A percentile compares a stretch with the other conserved stretches of the same genome.
phyloP scores from a whole-genome alignment of 371 early-diverging fungal species.

The Haplosporangium sp. region DNA sequence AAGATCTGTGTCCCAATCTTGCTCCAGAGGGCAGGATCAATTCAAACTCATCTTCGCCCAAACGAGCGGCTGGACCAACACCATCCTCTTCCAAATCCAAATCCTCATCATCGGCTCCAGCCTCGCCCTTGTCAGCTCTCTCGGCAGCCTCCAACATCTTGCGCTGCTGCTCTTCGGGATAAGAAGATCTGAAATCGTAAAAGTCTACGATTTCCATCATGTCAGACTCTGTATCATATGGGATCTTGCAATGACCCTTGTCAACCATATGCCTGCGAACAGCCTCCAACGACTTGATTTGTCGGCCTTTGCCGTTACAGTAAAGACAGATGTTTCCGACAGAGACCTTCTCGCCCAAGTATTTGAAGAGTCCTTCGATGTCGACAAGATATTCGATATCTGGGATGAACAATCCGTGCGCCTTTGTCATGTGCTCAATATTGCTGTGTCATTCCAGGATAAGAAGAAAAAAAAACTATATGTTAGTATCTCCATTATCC shows the following conservation, averaged over 20 bases:
- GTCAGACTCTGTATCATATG: slow-evolving; percentile 92
- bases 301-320: slow-evolving; percentile 93
- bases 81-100: slow-evolving; percentile 66
- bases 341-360: slow-evolving; percentile 94
- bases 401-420: slow-evolving; percentile 96
- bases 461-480: not conserved
- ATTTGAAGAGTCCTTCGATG: slow-evolving; percentile 86
- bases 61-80: slow-evolving; percentile 55
- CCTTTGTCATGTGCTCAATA: slow-evolving; percentile 90
- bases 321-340: slow-evolving; percentile 94
- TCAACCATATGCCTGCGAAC: slow-evolving; percentile 96
- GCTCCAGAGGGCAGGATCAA: slow-evolving; percentile 88
- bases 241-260: slow-evolving; percentile 95
- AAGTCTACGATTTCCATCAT: slow-evolving; percentile 91
- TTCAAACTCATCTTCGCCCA: slow-evolving; percentile 81
- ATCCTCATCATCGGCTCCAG: slow-evolving; percentile 48
- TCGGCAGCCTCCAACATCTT: slow-evolving; percentile 52
- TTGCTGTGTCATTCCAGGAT: slow-evolving; percentile 57
- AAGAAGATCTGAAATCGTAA: slow-evolving; percentile 89
- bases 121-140: slow-evolving; percentile 35
- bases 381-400: slow-evolving; percentile 94
- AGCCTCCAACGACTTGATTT: slow-evolving; percentile 87
- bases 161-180: slow-evolving; percentile 65
- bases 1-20: slow-evolving; percentile 86
- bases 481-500: slow-evolving; percentile 69